A percentile compares a stretch with the other conserved stretches of the same genome.
These are phyloP conservation scores for Ceratobasidium sp. DNA, from an alignment of 1,284 basidiomycete genomes.

Conservation along the genomic window DNA sequence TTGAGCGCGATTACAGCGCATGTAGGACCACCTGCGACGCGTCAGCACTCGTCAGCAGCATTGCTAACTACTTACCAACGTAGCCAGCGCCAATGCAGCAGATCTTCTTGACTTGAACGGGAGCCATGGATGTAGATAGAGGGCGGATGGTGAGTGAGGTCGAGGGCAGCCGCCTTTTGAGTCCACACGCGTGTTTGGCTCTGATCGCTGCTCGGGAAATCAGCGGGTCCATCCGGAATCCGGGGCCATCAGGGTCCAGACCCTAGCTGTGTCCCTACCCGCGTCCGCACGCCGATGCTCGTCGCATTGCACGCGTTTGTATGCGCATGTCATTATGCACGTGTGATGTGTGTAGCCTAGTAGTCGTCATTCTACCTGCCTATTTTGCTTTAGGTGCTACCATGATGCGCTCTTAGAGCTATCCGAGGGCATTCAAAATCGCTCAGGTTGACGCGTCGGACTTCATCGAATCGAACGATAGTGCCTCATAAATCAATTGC, in stretches of 20 bases:
- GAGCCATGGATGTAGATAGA: constrained; percentile 47
- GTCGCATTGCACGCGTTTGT: too few species aligned
- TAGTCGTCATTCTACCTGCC: too few species aligned
- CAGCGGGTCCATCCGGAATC: not conserved
- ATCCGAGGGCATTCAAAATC: too few species aligned
- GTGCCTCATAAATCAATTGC: too few species aligned
- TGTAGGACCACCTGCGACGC: constrained; percentile 78
- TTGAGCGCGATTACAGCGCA: constrained; percentile 95
- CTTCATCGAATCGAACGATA: too few species aligned
- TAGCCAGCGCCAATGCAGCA: constrained; percentile 98
- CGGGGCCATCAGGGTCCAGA: not conserved
- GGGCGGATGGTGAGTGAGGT: constrained; percentile 1
- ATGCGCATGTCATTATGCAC: too few species aligned
- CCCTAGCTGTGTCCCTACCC: not conserved
- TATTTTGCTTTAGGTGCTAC: too few species aligned
- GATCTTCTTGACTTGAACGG: constrained; percentile 78
- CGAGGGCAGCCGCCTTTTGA: not conserved
- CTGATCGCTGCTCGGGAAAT: not conserved
- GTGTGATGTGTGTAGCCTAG: too few species aligned
- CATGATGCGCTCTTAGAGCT: too few species aligned
- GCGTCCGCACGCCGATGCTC: not conserved
- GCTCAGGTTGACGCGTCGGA: too few species aligned
- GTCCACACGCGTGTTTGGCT: not conserved
- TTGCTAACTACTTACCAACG: constrained; percentile 69
- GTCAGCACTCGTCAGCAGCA: constrained; percentile 24